These are phyloP conservation scores for Metarhizium sp. DNA, from an alignment of 2,329 filamentous ascomycete genomes.

Conservation along the genomic window DNA sequence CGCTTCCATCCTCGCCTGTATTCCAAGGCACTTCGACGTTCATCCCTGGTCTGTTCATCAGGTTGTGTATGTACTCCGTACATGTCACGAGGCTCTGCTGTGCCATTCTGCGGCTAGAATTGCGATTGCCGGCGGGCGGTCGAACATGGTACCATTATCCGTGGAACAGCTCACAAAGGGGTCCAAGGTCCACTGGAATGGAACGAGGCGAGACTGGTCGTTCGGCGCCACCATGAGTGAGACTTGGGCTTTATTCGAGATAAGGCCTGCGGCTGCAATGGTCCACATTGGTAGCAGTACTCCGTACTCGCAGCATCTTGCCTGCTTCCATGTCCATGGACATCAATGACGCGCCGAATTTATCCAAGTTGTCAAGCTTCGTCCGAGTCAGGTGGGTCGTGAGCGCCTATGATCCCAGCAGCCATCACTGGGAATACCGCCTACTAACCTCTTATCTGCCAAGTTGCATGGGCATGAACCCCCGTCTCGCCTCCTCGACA, in stretches of 20 bases:
- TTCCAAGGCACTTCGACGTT: no score
- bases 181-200: background rate
- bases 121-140: background rate
- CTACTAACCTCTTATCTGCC: background rate
- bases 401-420: background rate
- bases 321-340: no score
- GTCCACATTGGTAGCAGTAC: no score
- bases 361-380: background rate
- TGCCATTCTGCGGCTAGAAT: background rate
- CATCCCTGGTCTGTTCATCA: no score
- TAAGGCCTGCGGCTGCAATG: no score
- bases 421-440: background rate
- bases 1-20: no score
- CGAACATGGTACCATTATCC: background rate
- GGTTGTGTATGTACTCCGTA: no score
- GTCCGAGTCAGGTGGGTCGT: background rate
- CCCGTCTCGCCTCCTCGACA: no score
- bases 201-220: background rate
- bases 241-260: no score
- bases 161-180: background rate
- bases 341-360: background rate
- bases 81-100: no score
- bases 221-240: background rate
- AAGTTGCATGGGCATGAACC: background rate
- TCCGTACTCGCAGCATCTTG: no score